phyloP scores from a whole-genome alignment of 2,329 filamentous ascomycete species.

The Fusarium protoensiforme region DNA sequence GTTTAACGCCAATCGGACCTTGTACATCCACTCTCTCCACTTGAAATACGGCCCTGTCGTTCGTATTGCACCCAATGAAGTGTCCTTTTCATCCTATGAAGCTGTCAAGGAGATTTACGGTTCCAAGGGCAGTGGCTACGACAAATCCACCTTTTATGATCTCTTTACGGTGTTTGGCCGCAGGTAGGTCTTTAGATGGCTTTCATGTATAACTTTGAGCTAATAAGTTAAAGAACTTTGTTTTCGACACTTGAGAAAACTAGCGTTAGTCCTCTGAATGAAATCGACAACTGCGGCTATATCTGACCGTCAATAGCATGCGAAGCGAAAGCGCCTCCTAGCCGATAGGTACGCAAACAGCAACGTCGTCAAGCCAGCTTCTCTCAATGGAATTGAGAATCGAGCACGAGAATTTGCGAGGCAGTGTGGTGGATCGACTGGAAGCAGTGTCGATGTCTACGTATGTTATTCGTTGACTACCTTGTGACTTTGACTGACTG shows the following conservation, averaged over 20 bases:
- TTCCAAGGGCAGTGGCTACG: constrained; percentile 68
- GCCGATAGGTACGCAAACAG: constrained; percentile 75
- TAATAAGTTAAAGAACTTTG: constrained; percentile 59
- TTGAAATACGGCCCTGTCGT: constrained; percentile 64
- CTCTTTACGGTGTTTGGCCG: constrained; percentile 66
- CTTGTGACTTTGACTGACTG: background rate
- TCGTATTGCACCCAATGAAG: constrained; percentile 65
- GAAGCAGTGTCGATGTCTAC: constrained; percentile 67
- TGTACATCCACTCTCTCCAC: constrained; percentile 66
- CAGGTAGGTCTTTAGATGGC: constrained; percentile 50
- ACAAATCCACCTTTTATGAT: constrained; percentile 72
- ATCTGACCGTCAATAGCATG: constrained; percentile 59
- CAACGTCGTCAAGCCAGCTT: constrained; percentile 67
- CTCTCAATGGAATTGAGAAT: constrained; percentile 66
- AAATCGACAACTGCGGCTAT: rapidly evolving
- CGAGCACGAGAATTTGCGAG: constrained; percentile 64
- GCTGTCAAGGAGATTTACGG: constrained; percentile 72
- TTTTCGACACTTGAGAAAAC: constrained; percentile 66
- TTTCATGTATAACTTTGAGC: background rate
- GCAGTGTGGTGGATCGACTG: constrained; percentile 57
- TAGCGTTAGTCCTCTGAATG: constrained; percentile 49
- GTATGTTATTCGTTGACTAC: constrained; percentile 49
- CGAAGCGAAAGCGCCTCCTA: constrained; percentile 68
- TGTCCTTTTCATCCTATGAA: constrained; percentile 64
- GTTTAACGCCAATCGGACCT: constrained; percentile 60